Evolutionary conservation across 257 asterid species (phyloP).

Genomic region (Henckelia pumila): DNA sequence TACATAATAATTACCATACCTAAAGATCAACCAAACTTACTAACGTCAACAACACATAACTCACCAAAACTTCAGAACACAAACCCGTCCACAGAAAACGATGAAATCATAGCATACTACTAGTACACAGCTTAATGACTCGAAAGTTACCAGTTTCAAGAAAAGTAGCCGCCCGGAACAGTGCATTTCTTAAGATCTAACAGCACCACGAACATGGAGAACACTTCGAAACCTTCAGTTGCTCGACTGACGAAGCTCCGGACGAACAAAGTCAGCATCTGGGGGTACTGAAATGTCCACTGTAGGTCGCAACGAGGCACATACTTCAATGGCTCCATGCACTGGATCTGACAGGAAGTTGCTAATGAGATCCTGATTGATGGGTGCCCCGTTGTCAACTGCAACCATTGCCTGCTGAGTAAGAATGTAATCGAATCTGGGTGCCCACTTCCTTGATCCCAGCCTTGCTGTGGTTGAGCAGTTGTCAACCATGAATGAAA

Average conservation of each 20-base stretch:
- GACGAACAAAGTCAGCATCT: conserved; percentile 94
- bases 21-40: not conserved
- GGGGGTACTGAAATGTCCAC: conserved; percentile 89
- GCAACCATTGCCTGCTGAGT: conserved; percentile 94
- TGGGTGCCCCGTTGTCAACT: conserved; percentile 57
- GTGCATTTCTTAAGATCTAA: conserved; percentile 19
- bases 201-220: conserved; percentile 12
- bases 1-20: not conserved
- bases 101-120: conserved; percentile 11
- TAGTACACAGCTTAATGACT: not conserved
- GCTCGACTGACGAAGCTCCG: conserved; percentile 66
- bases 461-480: conserved; percentile 92
- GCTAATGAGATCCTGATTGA: conserved; percentile 76
- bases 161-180: conserved; percentile 13
- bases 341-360: conserved; percentile 83
- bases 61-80: not conserved
- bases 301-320: conserved; percentile 88
- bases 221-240: conserved; percentile 29
- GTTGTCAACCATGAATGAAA: conserved; percentile 94
- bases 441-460: conserved; percentile 98
- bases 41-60: not conserved
- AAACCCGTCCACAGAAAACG: not conserved
- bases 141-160: conserved; percentile 7
- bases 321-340: conserved; percentile 79
- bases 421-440: conserved; percentile 77